Conservation (phyloP, 768 basidiomycete species). For the Clavaria fumosa region DNA sequence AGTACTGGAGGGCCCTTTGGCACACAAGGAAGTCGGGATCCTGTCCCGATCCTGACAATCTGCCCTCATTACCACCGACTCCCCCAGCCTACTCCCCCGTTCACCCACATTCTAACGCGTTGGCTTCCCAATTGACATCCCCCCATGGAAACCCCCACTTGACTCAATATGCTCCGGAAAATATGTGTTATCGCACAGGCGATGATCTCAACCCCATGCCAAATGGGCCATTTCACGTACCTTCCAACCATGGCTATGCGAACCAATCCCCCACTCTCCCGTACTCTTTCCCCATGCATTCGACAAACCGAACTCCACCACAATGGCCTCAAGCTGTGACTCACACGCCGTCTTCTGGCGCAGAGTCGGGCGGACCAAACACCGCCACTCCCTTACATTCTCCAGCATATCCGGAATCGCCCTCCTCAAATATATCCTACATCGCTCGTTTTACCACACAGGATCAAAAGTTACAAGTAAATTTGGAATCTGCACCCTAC, state of each 20-base stretch:
- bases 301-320: constrained; percentile 22
- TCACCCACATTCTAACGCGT: constrained; percentile 18
- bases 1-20: constrained; percentile 55
- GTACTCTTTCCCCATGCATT: constrained; percentile 28
- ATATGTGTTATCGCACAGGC: constrained; percentile 32
- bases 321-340: constrained; percentile 24
- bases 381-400: constrained; percentile 32
- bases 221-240: constrained; percentile 29
- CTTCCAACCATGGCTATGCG: constrained; percentile 24
- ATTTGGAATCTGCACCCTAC: constrained; percentile 40
- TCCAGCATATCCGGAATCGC: constrained; percentile 41
- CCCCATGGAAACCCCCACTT: constrained; percentile 20
- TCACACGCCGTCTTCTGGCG: constrained; percentile 23
- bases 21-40: constrained; percentile 45
- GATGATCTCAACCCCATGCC: constrained; percentile 27
- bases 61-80: constrained; percentile 33
- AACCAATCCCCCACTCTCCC: constrained; percentile 34
- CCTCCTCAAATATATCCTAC: constrained; percentile 33
- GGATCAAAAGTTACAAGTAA: constrained; percentile 40
- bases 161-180: constrained; percentile 23
- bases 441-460: constrained; percentile 31
- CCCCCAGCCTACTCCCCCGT: constrained; percentile 22
- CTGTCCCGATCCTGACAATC: constrained; percentile 35
- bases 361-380: constrained; percentile 25
- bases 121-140: constrained; percentile 21